phyloP scores from a whole-genome alignment of 768 basidiomycete species.

The Phanerochaete sordida region DNA sequence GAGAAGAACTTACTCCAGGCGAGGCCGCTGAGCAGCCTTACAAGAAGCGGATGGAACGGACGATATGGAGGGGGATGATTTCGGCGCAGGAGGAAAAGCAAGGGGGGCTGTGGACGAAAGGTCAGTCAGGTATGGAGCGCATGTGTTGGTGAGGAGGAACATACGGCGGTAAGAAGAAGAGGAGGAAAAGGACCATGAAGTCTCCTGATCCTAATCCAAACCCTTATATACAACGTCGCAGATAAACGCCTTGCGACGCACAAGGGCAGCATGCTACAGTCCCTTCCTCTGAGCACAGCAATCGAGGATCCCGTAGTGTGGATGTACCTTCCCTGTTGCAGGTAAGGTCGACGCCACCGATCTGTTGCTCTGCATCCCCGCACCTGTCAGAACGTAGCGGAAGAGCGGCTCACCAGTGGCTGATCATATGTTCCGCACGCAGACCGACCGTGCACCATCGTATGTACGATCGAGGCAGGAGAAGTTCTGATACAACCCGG shows the following conservation, averaged over 20 bases:
- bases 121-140: no score
- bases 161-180: not conserved
- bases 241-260: no score
- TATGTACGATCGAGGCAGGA: not conserved
- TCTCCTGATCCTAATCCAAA: no score
- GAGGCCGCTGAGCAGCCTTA: slow-evolving; percentile 37
- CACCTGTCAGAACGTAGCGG: not conserved
- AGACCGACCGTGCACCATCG: not conserved
- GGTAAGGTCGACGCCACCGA: not conserved
- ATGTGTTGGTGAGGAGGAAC: not conserved
- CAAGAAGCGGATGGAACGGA: slow-evolving; percentile 39
- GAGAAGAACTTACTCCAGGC: slow-evolving; percentile 24
- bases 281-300: not conserved
- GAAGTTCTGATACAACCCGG: not conserved
- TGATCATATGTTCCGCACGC: not conserved
- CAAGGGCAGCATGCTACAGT: not conserved
- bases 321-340: not conserved
- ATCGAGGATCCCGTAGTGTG: not conserved
- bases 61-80: slow-evolving; percentile 28
- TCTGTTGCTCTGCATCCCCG: not conserved
- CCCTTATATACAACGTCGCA: no score
- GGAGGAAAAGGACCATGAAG: not conserved
- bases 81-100: not conserved
- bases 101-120: no score
- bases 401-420: not conserved